Conservation (phyloP, 2,329 filamentous ascomycete genomes). For the Trichoderma polysporum region DNA sequence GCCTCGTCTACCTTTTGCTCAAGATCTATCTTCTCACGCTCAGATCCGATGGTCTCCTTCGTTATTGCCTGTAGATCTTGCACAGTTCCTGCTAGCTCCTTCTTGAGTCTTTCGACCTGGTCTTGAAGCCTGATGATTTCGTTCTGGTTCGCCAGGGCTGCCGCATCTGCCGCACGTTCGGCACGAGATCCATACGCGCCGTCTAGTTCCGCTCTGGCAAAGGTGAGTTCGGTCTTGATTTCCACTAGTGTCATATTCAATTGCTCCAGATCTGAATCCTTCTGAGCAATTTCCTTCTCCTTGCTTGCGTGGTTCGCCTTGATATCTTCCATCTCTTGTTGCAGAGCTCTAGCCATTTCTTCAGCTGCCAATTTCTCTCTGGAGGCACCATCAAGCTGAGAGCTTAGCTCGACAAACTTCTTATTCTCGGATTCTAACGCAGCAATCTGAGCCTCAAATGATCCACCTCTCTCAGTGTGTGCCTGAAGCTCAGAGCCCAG, state of each 20-base stretch:
- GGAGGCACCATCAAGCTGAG: slow-evolving; percentile 34
- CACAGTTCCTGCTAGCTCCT: slow-evolving; percentile 51
- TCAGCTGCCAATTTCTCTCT: slow-evolving; percentile 31
- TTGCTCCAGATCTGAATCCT: slow-evolving; percentile 51
- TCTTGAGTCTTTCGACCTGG: slow-evolving; percentile 51
- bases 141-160: slow-evolving; percentile 50
- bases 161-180: slow-evolving; percentile 58
- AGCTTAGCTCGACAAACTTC: slow-evolving; percentile 34
- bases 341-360: slow-evolving; percentile 30
- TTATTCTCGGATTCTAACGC: slow-evolving; percentile 8
- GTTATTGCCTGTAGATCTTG: slow-evolving; percentile 55
- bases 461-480: slow-evolving; percentile 40
- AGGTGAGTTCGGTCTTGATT: slow-evolving; percentile 61
- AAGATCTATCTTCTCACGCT: slow-evolving; percentile 49
- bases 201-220: slow-evolving; percentile 61
- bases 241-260: slow-evolving; percentile 55
- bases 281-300: slow-evolving; percentile 47
- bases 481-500: slow-evolving; percentile 40
- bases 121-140: slow-evolving; percentile 47
- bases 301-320: slow-evolving; percentile 30
- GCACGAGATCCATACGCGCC: slow-evolving; percentile 60
- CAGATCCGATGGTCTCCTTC: slow-evolving; percentile 50
- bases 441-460: slow-evolving; percentile 37
- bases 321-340: slow-evolving; percentile 28
- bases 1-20: slow-evolving; percentile 40